Evolutionary conservation across 768 basidiomycete species (phyloP).

Genomic region (Kwoniella europaea): DNA sequence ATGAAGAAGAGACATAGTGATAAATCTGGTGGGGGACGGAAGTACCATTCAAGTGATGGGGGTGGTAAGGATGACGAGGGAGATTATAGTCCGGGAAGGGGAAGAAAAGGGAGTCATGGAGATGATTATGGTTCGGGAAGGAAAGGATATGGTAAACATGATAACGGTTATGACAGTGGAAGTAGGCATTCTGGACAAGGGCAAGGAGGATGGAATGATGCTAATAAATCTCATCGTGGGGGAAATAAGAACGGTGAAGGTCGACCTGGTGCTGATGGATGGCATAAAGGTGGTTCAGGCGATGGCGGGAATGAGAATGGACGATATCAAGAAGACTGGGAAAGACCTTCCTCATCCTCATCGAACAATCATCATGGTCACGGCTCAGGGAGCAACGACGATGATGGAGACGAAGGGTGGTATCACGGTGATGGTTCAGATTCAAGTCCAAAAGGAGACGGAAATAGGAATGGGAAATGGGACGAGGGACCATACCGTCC

Average conservation of each 20-base stretch:
- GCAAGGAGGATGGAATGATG: background rate
- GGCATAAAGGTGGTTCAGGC: conserved; percentile 8
- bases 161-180: background rate
- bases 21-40: background rate
- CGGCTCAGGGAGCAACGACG: background rate
- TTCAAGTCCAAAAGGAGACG: background rate
- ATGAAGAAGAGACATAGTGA: conserved; percentile 12
- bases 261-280: background rate
- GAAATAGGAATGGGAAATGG: background rate
- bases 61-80: background rate
- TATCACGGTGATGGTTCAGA: background rate
- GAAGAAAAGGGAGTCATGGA: background rate
- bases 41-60: background rate
- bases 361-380: background rate
- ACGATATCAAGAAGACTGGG: conserved; percentile 8
- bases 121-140: background rate
- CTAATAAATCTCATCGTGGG: background rate
- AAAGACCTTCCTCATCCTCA: conserved; percentile 1
- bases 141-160: conserved; percentile 1
- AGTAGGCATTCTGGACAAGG: background rate
- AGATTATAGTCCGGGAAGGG: background rate
- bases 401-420: background rate
- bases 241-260: conserved; percentile 17
- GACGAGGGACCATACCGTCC: conserved; percentile 19
- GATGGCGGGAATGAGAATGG: conserved; percentile 1